Percentiles rank a stretch among this genome's conserved stretches.
phyloP scores from a whole-genome alignment of 306 rosid genomes.

The Betula pendula region DNA sequence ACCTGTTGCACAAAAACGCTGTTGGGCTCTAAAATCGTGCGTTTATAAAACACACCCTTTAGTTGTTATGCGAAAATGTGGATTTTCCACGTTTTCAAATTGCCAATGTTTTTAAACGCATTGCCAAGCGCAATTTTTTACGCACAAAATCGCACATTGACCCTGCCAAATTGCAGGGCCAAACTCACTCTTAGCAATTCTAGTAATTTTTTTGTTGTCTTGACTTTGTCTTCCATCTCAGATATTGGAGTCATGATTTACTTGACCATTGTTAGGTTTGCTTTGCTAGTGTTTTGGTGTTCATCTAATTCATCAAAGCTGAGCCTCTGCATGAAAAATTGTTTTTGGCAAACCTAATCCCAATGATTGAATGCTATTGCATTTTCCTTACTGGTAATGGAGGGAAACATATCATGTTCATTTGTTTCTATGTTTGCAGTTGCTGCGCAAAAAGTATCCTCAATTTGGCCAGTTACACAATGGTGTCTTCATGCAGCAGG shows the following conservation, averaged over 20 bases:
- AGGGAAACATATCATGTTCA: constrained; percentile 12
- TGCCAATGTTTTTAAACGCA: too few relatives aligned
- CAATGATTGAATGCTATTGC: constrained; percentile 8
- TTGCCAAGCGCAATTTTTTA: too few relatives aligned
- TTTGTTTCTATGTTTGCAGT: constrained; percentile 51
- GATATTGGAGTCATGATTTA: neutral
- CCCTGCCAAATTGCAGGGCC: too few relatives aligned
- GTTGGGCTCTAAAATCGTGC: too few relatives aligned
- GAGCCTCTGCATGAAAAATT: neutral
- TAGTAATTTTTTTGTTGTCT: neutral
- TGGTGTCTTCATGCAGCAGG: constrained; percentile 96
- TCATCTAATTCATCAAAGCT: neutral
- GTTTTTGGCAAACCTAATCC: neutral
- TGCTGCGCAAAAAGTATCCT: constrained; percentile 89
- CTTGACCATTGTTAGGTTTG: neutral
- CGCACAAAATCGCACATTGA: too few relatives aligned
- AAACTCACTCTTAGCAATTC: neutral
- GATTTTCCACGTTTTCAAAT: too few relatives aligned
- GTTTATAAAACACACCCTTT: too few relatives aligned
- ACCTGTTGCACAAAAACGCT: too few relatives aligned
- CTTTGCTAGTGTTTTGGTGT: constrained; percentile 6
- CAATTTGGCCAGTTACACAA: constrained; percentile 96
- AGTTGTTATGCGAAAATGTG: too few relatives aligned
- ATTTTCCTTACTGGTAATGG: constrained; percentile 15
- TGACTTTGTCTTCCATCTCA: neutral